Evolutionary conservation across 345 rosid species (phyloP).

Genomic region (Salix koriyanagi): DNA sequence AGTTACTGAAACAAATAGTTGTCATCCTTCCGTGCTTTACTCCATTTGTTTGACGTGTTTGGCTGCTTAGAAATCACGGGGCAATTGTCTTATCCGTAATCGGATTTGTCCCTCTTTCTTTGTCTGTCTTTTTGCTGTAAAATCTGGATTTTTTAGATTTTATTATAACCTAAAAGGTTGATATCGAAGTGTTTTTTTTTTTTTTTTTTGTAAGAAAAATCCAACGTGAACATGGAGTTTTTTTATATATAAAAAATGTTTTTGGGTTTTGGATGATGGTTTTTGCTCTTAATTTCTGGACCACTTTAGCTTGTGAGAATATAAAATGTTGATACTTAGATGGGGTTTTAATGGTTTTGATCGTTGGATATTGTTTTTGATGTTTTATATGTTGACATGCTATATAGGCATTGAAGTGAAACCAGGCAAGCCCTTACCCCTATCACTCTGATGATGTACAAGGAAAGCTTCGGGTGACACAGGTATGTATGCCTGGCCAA

Average conservation of each 20-base stretch:
- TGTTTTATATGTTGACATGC: neutral
- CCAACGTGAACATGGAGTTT: neutral
- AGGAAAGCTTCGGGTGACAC: constrained; percentile 76
- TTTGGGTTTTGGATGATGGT: neutral
- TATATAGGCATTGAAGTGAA: constrained; percentile 74
- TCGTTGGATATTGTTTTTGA: neutral
- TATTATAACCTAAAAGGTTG: neutral
- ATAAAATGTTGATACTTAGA: neutral
- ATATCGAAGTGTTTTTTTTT: neutral
- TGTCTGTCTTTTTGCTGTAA: neutral
- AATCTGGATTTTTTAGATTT: neutral
- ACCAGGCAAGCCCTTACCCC: constrained; percentile 73
- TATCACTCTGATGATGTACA: constrained; percentile 49
- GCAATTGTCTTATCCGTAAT: neutral
- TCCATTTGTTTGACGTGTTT: neutral
- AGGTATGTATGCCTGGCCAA: constrained; percentile 38
- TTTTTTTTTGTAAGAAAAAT: neutral
- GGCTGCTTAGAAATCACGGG: neutral
- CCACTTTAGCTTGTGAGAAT: neutral
- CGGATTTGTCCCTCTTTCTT: neutral
- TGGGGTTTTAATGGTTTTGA: neutral
- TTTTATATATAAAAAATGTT: neutral
- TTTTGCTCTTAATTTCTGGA: neutral
- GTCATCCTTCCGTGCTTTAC: neutral
- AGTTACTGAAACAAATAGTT: neutral